Conservation (phyloP, 371 early-diverging fungal species). For the Batrachochytrium dendrobatidis region DNA sequence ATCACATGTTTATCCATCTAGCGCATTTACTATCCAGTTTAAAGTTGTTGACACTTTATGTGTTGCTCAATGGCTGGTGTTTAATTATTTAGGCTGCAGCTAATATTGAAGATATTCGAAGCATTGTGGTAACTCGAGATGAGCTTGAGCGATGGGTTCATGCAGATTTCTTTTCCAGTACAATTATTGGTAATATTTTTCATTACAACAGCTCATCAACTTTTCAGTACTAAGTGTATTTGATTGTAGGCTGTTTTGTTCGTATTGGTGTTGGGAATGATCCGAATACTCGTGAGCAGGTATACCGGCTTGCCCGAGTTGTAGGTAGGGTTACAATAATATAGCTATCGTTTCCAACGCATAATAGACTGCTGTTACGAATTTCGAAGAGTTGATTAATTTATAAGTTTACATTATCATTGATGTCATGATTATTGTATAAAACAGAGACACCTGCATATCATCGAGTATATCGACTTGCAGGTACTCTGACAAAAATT, state of each 20-base stretch:
- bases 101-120: neutral
- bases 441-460: neutral
- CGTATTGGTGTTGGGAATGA: slow-evolving; percentile 2
- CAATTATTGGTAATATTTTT: neutral
- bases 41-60: neutral
- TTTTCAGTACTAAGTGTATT: too few relatives aligned
- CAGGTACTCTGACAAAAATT: slow-evolving; percentile 48
- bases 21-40: neutral
- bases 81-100: neutral
- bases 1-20: neutral
- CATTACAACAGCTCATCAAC: too few relatives aligned
- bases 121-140: neutral
- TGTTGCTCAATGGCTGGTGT: neutral
- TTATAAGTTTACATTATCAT: too few relatives aligned
- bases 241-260: slow-evolving; percentile 4
- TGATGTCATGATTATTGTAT: too few relatives aligned
- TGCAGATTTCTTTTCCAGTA: neutral
- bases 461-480: slow-evolving; percentile 57
- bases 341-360: slow-evolving; percentile 48
- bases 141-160: neutral
- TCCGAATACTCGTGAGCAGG: slow-evolving; percentile 10
- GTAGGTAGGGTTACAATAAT: slow-evolving; percentile 16
- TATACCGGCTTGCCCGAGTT: slow-evolving; percentile 60
- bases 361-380: too few relatives aligned
- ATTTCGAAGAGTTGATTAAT: too few relatives aligned